Conservation (phyloP, 768 basidiomycete species). For the Pulveroboletus ravenelii region DNA sequence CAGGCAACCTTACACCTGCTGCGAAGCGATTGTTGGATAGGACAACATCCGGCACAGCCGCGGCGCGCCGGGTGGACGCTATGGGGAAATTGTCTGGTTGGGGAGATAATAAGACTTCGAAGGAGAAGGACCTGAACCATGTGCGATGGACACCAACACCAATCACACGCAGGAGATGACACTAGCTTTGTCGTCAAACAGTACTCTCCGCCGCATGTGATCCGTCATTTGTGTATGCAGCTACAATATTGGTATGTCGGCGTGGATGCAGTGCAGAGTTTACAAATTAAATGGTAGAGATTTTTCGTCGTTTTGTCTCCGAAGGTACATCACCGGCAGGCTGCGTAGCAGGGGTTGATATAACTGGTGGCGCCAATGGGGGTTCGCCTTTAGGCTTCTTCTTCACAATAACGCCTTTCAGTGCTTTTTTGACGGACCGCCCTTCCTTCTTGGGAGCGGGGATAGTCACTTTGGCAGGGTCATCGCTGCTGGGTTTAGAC, state of each 20-base stretch:
- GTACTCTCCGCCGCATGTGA: constrained; percentile 3
- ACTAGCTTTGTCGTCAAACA: constrained; percentile 4
- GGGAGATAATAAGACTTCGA: constrained; percentile 41
- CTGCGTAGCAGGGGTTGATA: constrained; percentile 16
- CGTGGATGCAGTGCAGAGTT: constrained; percentile 9
- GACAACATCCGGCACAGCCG: constrained; percentile 61
- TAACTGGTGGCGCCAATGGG: constrained; percentile 16
- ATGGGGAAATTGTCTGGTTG: constrained; percentile 58
- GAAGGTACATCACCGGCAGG: constrained; percentile 31
- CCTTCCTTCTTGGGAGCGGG: constrained; percentile 52
- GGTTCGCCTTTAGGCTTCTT: constrained; percentile 52
- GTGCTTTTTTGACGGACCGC: constrained; percentile 45
- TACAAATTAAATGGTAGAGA: constrained; percentile 32
- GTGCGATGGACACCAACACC: constrained; percentile 81
- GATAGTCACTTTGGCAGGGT: constrained; percentile 25
- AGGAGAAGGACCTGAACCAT: constrained; percentile 59
- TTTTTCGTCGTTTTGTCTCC: constrained; percentile 57
- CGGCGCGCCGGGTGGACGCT: constrained; percentile 59
- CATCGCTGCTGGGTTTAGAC: constrained; percentile 28
- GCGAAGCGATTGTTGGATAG: constrained; percentile 71
- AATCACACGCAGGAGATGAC: constrained; percentile 33
- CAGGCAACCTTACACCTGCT: constrained; percentile 83
- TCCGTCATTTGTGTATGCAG: constrained; percentile 6
- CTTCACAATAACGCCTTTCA: constrained; percentile 81
- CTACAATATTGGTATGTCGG: constrained; percentile 8